Base-by-base conservation (phyloP, 1,284 basidiomycete species). In the Trichosporon ovoides region DNA sequence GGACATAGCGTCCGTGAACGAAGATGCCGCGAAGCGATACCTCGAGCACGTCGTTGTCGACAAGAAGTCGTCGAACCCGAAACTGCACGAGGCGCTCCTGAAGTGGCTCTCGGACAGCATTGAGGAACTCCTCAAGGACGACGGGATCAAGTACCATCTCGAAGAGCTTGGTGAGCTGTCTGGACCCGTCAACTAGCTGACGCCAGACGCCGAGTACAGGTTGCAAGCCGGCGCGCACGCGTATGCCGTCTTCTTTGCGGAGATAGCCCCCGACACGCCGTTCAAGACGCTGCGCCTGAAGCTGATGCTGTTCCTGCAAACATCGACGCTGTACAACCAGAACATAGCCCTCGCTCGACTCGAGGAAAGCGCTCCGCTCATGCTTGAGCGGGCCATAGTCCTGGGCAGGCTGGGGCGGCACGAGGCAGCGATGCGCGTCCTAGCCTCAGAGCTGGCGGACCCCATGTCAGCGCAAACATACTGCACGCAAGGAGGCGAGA, bases 31-130 rank as follows among this genome's bases (percentile, higher is more conserved):
- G 3, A 79, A 83, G 38, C 81, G 83, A 56, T 93, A 86, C 69
- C 79, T 96, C 7, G 91, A 95, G 68, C 83, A 89, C 70, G 78
- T 92, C 1, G 85, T 93, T 1, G 75, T 94, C 24, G 82, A 83
- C 57, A 84, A 84, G 66, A 83, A 84, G 40, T 66, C 80, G 79
- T 52, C 38, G 10, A n/a, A 65, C 38, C 62, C 63, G 33, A 58
- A 60, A 2, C 61, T 78, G 28, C 75, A 78, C 51, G 68, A 76
- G 54, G 64, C 66, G 20, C 63, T 77, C 7, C 58, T 75, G 7
- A 33, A 48, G 9, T 38, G 62, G 20, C 61, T 77, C 16, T 58
- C 77, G 2, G 68, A 72, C 48, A 50, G 61, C n/a, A 68, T 65
- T 7, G 66, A 58, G 22, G 57, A 61, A 31, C 57, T 70, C 34